Base-by-base conservation (phyloP, 2,329 filamentous ascomycete genomes). In the Bisporella sp. region DNA sequence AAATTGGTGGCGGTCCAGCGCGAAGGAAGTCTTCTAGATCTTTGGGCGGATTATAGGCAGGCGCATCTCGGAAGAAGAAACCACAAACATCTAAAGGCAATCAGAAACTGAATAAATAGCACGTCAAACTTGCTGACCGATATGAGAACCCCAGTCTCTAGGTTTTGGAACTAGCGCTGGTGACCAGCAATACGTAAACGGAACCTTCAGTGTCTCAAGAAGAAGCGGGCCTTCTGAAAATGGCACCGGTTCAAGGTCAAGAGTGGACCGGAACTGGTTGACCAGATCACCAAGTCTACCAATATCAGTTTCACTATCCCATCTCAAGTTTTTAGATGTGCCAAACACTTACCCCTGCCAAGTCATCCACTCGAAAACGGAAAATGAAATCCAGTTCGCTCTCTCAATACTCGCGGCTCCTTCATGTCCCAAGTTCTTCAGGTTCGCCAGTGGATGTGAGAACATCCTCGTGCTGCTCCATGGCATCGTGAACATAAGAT, bases 401-500 rank as follows among this genome's bases (percentile, higher is more conserved):
- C 21, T 21, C 21, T 21, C 21, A 21, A 83, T 70, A 5, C 72
- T 75, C 3, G 73, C 68, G 54, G 84, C 81, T 0, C 78, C 77
- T 50, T 82, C 52, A 28, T 55, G 49, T 21, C 52, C 49, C 12
- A 76, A 80, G 51, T 76, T 75, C 4, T 59, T 50, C 3, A 59
- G 41, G 5, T 50, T 51, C 7, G 87, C 85, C 42, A 91, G 66
- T 0, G 87, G 87, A 62, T 91, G 87, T 0, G 58, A 57, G 21
- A 60, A 60, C 4, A 78, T 72, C 59, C 84, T 81, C 0, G 83
- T 87, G 1, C 82, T 78, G 4, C 80, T 80, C 54, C 55, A 62
- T 6, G 59, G 59, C 58, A 62, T 65, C 57, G 90, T 95, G 65
- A 95, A 95, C 83, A 95, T 92, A 57, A 95, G 72, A 62, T 90